Percentiles rank a stretch among this genome's conserved stretches.
These are phyloP conservation scores for Glarea lozoyensis DNA, from an alignment of 495 filamentous ascomycete species.

Conservation along the genomic window DNA sequence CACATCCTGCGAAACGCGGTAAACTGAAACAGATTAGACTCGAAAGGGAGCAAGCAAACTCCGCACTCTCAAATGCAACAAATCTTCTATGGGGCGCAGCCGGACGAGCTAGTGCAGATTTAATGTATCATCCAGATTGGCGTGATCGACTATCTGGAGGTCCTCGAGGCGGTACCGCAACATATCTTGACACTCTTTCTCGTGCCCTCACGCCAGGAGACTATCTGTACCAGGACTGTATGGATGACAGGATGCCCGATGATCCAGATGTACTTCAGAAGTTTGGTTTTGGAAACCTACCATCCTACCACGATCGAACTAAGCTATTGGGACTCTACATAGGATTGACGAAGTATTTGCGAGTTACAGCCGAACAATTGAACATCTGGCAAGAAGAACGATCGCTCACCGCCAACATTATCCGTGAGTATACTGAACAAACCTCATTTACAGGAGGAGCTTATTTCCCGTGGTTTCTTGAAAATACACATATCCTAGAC, in stretches of 20 bases:
- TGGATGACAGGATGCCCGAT: slow-evolving; percentile 21
- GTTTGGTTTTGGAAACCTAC: slow-evolving; percentile 22
- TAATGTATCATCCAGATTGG: background rate
- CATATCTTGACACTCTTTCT: background rate
- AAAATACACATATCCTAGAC: slow-evolving; percentile 22
- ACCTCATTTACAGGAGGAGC: slow-evolving; percentile 15
- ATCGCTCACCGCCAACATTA: slow-evolving; percentile 22
- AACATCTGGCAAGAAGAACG: slow-evolving; percentile 20
- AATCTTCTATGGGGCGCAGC: background rate
- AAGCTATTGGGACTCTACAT: slow-evolving; percentile 21
- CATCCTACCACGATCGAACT: slow-evolving; percentile 6
- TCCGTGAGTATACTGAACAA: slow-evolving; percentile 15
- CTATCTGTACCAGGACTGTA: slow-evolving; percentile 21
- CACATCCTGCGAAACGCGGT: background rate
- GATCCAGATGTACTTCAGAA: slow-evolving; percentile 24
- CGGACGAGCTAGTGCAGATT: background rate
- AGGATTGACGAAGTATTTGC: slow-evolving; percentile 17
- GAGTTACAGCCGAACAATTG: slow-evolving; percentile 21
- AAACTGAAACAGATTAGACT: background rate
- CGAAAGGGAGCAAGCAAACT: background rate
- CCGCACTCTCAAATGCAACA: background rate
- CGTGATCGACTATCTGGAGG: background rate
- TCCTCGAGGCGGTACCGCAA: background rate
- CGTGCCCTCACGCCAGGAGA: slow-evolving; percentile 25
- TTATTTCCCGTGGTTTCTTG: slow-evolving; percentile 28